Conservation (phyloP, 805 yeast species). For the Metschnikowia vanudenii region DNA sequence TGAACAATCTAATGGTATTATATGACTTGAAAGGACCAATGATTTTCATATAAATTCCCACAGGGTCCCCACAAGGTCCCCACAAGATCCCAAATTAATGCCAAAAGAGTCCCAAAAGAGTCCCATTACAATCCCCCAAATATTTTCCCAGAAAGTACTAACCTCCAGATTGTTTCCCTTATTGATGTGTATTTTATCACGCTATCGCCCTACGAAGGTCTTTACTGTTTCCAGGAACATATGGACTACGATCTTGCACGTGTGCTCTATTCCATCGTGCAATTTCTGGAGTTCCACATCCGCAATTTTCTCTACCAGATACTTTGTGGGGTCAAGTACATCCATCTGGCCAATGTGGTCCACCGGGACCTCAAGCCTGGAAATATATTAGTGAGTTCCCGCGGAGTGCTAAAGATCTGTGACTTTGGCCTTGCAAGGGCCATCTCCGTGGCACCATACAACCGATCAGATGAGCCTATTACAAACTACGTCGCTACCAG, state of each 20-base stretch:
- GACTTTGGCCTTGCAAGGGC: constrained; percentile 95
- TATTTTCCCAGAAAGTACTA: too few species aligned
- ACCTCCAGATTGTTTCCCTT: constrained; percentile 57
- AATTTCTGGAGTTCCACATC: constrained; percentile 81
- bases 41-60: too few species aligned
- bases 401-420: constrained; percentile 80
- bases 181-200: constrained; percentile 72
- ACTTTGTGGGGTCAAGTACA: constrained; percentile 80
- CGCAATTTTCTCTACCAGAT: constrained; percentile 77
- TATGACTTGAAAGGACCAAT: too few species aligned
- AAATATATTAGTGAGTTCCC: constrained; percentile 71
- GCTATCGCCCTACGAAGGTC: constrained; percentile 71
- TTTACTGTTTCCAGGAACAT: constrained; percentile 85
- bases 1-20: too few species aligned
- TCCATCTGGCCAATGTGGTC: constrained; percentile 88
- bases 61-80: too few species aligned
- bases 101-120: too few species aligned
- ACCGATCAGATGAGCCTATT: constrained; percentile 40
- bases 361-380: constrained; percentile 94
- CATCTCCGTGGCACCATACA: constrained; percentile 39
- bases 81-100: too few species aligned
- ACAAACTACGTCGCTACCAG: constrained; percentile 91
- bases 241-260: constrained; percentile 78
- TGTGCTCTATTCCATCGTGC: constrained; percentile 75
- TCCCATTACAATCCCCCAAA: too few species aligned